These are phyloP conservation scores for Phytopythium cucurbitacearum DNA, from an alignment of 352 stramenopile species.

Conservation along the genomic window DNA sequence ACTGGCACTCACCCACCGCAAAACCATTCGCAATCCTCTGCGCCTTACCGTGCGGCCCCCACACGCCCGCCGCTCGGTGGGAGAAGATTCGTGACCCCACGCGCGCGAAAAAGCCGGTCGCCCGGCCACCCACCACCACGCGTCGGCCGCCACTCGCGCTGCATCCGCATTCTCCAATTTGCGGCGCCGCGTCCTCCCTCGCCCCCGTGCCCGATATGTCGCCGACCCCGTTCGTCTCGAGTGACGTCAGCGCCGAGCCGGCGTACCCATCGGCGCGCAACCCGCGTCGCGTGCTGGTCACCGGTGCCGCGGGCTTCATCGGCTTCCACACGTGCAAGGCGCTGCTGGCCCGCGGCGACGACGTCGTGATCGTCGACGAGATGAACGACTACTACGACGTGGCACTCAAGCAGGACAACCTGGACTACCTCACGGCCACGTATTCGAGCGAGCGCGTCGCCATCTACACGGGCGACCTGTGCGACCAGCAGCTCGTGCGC, in stretches of 20 bases:
- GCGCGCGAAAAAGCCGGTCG: too few species aligned
- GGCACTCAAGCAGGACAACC: conserved; percentile 94
- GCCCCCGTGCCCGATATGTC: conserved; percentile 9
- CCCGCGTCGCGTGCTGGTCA: conserved; percentile 66
- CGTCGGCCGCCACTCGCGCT: too few species aligned
- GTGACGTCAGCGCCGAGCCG: conserved; percentile 7
- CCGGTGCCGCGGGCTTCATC: conserved; percentile 96
- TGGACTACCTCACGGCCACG: conserved; percentile 71
- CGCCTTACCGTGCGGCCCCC: too few species aligned
- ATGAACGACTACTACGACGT: conserved; percentile 99
- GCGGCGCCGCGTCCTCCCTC: too few species aligned
- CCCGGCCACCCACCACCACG: too few species aligned
- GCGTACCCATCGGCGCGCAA: neutral
- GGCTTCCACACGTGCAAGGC: conserved; percentile 93
- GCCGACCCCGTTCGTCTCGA: conserved; percentile 18
- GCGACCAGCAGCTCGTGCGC: conserved; percentile 89
- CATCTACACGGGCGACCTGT: conserved; percentile 92
- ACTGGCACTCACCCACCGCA: too few species aligned
- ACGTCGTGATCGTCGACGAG: conserved; percentile 97
- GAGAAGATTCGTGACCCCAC: too few species aligned
- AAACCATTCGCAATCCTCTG: too few species aligned
- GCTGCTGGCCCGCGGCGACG: conserved; percentile 82
- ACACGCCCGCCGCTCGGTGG: too few species aligned
- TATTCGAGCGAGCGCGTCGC: conserved; percentile 54
- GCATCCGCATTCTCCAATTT: neutral